These are phyloP conservation scores for Camillea tinctor DNA, from an alignment of 2,329 filamentous ascomycete species.

Conservation along the genomic window DNA sequence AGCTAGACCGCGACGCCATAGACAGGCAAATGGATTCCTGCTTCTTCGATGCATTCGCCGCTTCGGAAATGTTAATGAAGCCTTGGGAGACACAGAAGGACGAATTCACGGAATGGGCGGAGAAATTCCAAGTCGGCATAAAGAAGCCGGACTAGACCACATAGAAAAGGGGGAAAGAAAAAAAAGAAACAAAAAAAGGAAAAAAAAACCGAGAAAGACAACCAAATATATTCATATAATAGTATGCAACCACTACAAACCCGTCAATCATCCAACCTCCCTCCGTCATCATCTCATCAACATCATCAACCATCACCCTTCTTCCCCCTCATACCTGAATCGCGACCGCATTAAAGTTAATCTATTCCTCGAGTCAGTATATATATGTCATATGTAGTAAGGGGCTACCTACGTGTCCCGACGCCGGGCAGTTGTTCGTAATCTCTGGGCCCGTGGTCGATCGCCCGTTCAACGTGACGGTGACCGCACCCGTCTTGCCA, in stretches of 20 bases:
- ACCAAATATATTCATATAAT: not conserved
- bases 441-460: conserved; percentile 39
- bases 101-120: conserved; percentile 77
- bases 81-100: conserved; percentile 67
- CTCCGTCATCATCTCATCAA: not conserved
- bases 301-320: not conserved
- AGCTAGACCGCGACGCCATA: conserved; percentile 58
- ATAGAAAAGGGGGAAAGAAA: not conserved
- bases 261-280: not conserved
- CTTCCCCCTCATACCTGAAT: conserved; percentile 29
- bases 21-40: conserved; percentile 58
- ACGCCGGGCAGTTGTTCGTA: conserved; percentile 27
- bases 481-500: conserved; percentile 39
- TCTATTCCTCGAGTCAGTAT: conserved; percentile 21
- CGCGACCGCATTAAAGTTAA: conserved; percentile 36
- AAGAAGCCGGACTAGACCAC: conserved; percentile 39
- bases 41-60: conserved; percentile 57
- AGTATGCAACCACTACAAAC: not conserved
- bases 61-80: conserved; percentile 53
- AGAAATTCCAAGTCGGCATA: conserved; percentile 53
- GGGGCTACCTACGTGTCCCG: conserved; percentile 28
- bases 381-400: not conserved
- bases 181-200: not conserved
- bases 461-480: conserved; percentile 37
- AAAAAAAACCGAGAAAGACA: not conserved